Percentiles rank a stretch among this genome's conserved stretches.
Evolutionary conservation across 2,329 filamentous ascomycete genomes (phyloP).

Genomic region (Penicillium thymicola): DNA sequence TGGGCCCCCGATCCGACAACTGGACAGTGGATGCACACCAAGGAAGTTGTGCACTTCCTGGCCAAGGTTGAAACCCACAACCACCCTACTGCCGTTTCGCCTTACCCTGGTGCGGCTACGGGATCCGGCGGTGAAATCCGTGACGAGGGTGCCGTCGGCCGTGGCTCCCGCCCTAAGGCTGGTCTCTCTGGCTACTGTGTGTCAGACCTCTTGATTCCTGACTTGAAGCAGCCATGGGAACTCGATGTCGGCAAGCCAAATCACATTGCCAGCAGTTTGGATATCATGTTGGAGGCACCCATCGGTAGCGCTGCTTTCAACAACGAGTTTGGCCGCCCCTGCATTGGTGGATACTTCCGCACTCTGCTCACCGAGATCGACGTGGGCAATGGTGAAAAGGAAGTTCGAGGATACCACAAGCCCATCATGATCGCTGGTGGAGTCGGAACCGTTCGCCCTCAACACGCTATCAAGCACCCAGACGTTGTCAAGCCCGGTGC

Average conservation of each 20-base stretch:
- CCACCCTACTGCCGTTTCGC: conserved; percentile 92
- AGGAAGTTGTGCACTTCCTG: conserved; percentile 81
- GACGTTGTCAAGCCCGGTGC: conserved; percentile 79
- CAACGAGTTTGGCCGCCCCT: conserved; percentile 94
- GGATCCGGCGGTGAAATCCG: conserved; percentile 93
- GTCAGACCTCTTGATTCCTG: conserved; percentile 88
- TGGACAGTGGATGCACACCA: conserved; percentile 81
- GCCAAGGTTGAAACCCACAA: conserved; percentile 98
- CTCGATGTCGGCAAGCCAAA: conserved; percentile 81
- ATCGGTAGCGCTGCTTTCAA: conserved; percentile 95
- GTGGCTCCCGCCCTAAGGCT: conserved; percentile 89
- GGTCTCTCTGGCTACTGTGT: conserved; percentile 92
- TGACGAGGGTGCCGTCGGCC: conserved; percentile 90
- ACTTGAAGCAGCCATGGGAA: conserved; percentile 81
- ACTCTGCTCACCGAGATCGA: conserved; percentile 73
- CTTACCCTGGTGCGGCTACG: conserved; percentile 88
- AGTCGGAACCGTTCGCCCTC: conserved; percentile 84
- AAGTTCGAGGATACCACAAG: conserved; percentile 92
- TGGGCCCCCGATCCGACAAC: conserved; percentile 88
- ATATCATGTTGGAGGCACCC: conserved; percentile 97
- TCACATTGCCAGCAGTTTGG: conserved; percentile 88
- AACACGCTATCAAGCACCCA: conserved; percentile 83
- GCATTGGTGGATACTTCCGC: conserved; percentile 83
- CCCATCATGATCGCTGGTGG: conserved; percentile 98
- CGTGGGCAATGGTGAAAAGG: conserved; percentile 58